Base-by-base conservation (phyloP, 306 rosid species). In the Vigna hirtella region DNA sequence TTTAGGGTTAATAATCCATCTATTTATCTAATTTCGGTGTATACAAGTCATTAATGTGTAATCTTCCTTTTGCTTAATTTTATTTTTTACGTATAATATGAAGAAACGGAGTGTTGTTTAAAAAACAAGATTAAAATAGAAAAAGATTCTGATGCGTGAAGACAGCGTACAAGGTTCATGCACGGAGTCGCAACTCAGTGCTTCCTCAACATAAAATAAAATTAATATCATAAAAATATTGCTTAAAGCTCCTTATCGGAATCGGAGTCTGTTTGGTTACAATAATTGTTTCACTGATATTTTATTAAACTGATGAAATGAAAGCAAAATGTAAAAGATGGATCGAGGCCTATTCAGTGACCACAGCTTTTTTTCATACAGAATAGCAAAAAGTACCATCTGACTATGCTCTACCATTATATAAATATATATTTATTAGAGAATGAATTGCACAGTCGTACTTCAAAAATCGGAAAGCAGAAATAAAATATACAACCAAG, bases 101-200 rank as follows among this genome's bases (percentile, higher is more conserved):
- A 43, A 0, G 36, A 17, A 62, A 55, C 8, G 28, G 51, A 14
- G 76, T 52, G 58, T 77, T 17, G 10, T 70, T 45, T 3, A n/a
- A n/a, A 32, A 32, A 15, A 38, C 0, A 40, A 52, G 20, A 66
- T 48, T 70, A 85, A 79, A 61, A 51, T 57, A 80, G 59, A 48
- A 1, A 52, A 76, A 86, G 86, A 88, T 82, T 84, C 92, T 76
- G 2, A 72, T 79, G 48, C 85, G 48, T 28, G 18, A 57, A 40
- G 80, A 70, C 83, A 82, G 64, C 50, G 48, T 56, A 68, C 76
- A 69, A 53, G 83, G 88, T 85, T 88, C 91, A 86, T 86, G 89
- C 69, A 86, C 66, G 50, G 69, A 73, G 66, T 65, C 13, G 47
- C 70, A 38, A 40, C n/a, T 70, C 43, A 53, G 34, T 28, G 62